Conservation (phyloP, 2,329 filamentous ascomycete species). For the Aspergillus sp. region DNA sequence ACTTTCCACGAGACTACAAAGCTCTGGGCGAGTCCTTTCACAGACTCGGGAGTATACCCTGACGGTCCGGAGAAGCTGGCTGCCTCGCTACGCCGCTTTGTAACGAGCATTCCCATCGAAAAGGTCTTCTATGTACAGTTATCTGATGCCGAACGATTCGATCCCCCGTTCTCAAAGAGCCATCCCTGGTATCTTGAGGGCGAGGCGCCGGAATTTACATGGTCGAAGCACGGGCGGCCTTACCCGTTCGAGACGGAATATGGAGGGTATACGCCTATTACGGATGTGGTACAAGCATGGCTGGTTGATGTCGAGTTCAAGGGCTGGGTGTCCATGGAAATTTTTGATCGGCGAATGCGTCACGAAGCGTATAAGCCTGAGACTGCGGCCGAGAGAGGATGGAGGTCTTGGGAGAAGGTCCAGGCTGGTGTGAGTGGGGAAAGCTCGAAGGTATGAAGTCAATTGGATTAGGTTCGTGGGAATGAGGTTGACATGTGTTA, state of each 20-base stretch:
- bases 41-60: slow-evolving; percentile 24
- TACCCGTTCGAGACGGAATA: slow-evolving; percentile 31
- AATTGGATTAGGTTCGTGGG: not conserved
- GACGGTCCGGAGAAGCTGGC: slow-evolving; percentile 19
- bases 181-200: slow-evolving; percentile 32
- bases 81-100: slow-evolving; percentile 25
- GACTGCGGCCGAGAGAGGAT: slow-evolving; percentile 19
- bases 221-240: slow-evolving; percentile 31
- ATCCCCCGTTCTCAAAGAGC: slow-evolving; percentile 28
- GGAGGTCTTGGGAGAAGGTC: slow-evolving; percentile 22
- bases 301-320: slow-evolving; percentile 28
- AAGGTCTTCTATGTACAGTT: slow-evolving; percentile 39
- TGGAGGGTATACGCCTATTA: slow-evolving; percentile 29
- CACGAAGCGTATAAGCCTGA: slow-evolving; percentile 15
- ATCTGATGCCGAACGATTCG: slow-evolving; percentile 36
- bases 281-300: slow-evolving; percentile 28
- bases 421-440: slow-evolving; percentile 3
- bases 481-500: not conserved
- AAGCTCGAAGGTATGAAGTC: not conserved
- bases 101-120: slow-evolving; percentile 21
- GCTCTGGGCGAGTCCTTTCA: slow-evolving; percentile 33
- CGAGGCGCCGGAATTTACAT: slow-evolving; percentile 30
- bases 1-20: slow-evolving; percentile 35
- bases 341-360: slow-evolving; percentile 33
- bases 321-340: slow-evolving; percentile 37